Conservation (phyloP, 495 filamentous ascomycete genomes). For the Xylaria grammica region DNA sequence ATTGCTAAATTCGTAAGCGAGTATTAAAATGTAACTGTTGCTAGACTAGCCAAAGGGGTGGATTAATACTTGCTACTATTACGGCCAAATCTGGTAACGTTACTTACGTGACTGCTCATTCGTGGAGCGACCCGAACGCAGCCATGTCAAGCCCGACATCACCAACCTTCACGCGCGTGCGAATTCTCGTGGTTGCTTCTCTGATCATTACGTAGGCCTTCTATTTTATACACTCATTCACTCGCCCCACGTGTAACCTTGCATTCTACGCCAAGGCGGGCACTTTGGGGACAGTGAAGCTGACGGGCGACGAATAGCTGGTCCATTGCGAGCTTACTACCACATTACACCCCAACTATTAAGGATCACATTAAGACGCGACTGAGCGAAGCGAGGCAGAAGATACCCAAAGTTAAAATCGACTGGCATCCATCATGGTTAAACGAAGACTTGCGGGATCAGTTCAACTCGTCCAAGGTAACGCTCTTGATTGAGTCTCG, state of each 20-base stretch:
- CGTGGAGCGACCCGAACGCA: neutral
- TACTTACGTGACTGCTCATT: conserved; percentile 12
- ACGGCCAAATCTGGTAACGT: conserved; percentile 20
- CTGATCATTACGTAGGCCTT: conserved; percentile 15
- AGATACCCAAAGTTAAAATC: conserved; percentile 47
- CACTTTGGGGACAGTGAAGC: neutral
- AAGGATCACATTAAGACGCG: conserved; percentile 38
- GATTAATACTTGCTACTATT: neutral
- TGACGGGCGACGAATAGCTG: conserved; percentile 36
- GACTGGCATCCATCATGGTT: conserved; percentile 39
- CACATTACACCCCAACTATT: conserved; percentile 46
- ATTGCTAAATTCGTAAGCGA: conserved; percentile 10
- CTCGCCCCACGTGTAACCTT: neutral
- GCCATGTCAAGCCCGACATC: conserved; percentile 11
- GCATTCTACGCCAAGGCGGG: neutral
- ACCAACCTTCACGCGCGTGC: conserved; percentile 10
- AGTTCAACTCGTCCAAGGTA: conserved; percentile 53
- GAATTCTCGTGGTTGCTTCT: conserved; percentile 1
- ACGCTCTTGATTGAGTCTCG: conserved; percentile 57
- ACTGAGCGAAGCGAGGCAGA: conserved; percentile 43
- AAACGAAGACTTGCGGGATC: conserved; percentile 36
- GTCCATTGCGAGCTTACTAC: conserved; percentile 46
- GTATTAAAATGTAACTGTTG: conserved; percentile 12
- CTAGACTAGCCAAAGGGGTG: neutral
- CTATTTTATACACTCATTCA: neutral